phyloP scores from a whole-genome alignment of 2,329 filamentous ascomycete species.

The Cladobotryum mycophilum region DNA sequence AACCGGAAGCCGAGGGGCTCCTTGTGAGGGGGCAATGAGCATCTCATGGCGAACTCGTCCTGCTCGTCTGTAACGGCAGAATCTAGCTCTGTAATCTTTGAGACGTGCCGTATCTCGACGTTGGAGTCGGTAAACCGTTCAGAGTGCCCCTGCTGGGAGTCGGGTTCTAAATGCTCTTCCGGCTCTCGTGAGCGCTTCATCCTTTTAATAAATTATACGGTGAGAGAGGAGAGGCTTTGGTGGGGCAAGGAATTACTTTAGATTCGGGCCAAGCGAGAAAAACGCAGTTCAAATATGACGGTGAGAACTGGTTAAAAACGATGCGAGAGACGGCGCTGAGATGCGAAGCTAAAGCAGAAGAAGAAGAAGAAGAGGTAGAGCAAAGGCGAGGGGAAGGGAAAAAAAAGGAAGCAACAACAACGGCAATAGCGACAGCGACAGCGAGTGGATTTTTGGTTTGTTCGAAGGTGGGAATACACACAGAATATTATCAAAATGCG shows the following conservation, averaged over 20 bases:
- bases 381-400: neutral
- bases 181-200: slow-evolving; percentile 61
- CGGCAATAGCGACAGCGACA: too few relatives aligned
- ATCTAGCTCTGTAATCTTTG: slow-evolving; percentile 59
- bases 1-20: slow-evolving; percentile 63
- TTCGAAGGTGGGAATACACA: too few relatives aligned
- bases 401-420: neutral
- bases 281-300: too few relatives aligned
- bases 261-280: neutral
- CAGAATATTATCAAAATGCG: too few relatives aligned
- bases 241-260: slow-evolving; percentile 12
- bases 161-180: slow-evolving; percentile 39
- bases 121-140: slow-evolving; percentile 13
- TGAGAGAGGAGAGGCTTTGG: slow-evolving; percentile 16
- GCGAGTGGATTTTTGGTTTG: too few relatives aligned
- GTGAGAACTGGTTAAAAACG: too few relatives aligned
- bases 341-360: neutral
- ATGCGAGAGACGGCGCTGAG: too few relatives aligned
- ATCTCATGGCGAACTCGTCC: slow-evolving; percentile 57
- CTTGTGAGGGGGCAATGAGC: slow-evolving; percentile 73
- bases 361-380: neutral
- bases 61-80: slow-evolving; percentile 28
- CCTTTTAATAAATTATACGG: slow-evolving; percentile 20
- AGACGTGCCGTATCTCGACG: slow-evolving; percentile 21
- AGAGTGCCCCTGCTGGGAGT: slow-evolving; percentile 12